These are phyloP conservation scores for Hypoxylon intermedium DNA, from an alignment of 495 filamentous ascomycete genomes.

Conservation along the genomic window DNA sequence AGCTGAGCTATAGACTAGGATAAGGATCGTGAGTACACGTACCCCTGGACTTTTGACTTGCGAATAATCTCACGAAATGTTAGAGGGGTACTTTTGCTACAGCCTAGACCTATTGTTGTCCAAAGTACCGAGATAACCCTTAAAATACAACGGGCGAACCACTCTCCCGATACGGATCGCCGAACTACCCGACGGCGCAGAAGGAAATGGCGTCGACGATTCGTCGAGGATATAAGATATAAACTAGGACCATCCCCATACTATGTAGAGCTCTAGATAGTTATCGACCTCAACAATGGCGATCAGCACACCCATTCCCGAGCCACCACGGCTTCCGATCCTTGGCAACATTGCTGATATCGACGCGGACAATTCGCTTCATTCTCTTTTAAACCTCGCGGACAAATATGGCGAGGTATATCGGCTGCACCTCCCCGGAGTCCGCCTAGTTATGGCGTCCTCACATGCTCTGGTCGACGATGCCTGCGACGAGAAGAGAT, in stretches of 20 bases:
- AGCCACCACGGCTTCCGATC: constrained; percentile 38
- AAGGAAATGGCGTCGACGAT: no score
- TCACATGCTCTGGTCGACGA: constrained; percentile 64
- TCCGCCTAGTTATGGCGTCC: constrained; percentile 49
- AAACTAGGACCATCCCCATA: no score
- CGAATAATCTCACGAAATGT: no score
- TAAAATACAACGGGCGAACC: no score
- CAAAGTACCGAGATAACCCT: not conserved
- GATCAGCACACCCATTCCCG: constrained; percentile 32
- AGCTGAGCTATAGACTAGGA: no score
- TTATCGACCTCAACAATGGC: no score
- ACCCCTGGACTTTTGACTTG: no score
- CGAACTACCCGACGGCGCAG: no score
- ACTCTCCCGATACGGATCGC: no score
- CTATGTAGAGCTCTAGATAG: no score
- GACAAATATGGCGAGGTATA: constrained; percentile 41
- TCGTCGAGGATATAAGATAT: no score
- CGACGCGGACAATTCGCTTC: constrained; percentile 34
- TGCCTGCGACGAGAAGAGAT: constrained; percentile 61
- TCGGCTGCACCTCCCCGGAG: constrained; percentile 28
- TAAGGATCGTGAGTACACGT: no score
- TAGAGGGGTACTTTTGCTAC: not conserved
- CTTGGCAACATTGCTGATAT: constrained; percentile 43
- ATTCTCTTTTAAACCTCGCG: constrained; percentile 24
- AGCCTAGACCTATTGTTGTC: not conserved